Base-by-base conservation (phyloP, 306 rosid genomes). In the Lagenaria siceraria region DNA sequence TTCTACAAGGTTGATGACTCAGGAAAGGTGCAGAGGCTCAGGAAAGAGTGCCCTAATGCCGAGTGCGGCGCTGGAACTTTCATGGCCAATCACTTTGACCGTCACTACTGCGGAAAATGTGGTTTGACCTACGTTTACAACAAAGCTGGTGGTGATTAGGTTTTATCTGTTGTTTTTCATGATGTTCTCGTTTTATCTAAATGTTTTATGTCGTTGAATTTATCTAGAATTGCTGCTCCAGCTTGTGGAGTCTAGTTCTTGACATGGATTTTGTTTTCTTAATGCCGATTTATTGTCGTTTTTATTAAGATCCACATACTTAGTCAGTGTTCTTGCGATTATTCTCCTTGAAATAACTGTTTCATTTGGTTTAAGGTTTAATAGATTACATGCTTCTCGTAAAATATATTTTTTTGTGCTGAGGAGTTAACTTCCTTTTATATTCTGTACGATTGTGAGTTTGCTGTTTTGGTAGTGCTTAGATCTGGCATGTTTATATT, bases 41-140 rank as follows among this genome's bases (percentile, higher is more conserved):
- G 98, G 81, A 93, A 93, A 86, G 98, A 93, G 87, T 93, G 98
- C 76, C 98, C 98, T 0, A 93, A 93, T 11, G 86, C 91, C 0
- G 98, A 91, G 78, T 93, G 98, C 25, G 98, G 98, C 0, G 97
- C 98, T 0, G 98, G 98, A 0, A 93, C 98, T 2, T 93, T 93
- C 85, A 91, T 93, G 98, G 98, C 98, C 0, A 93, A 90, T 76
- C 97, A 93, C 77, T 89, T 89, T 24, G 98, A 93, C 25, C 90
- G 98, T 38, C 98, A 93, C 79, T 93, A 91, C 86, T 93, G 98
- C 54, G 98, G 98, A 21, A 93, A 93, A 88, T 93, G 98, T 35
- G 97, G 97, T 2, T 59, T 90, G 62, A 93, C 98, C 80, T 93
- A 93, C 78, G 97, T 93, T 8, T 91, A 86, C 85, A 91, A 88